phyloP scores from a whole-genome alignment of 75 land plant genomes.

The Selaginella tamariscina region DNA sequence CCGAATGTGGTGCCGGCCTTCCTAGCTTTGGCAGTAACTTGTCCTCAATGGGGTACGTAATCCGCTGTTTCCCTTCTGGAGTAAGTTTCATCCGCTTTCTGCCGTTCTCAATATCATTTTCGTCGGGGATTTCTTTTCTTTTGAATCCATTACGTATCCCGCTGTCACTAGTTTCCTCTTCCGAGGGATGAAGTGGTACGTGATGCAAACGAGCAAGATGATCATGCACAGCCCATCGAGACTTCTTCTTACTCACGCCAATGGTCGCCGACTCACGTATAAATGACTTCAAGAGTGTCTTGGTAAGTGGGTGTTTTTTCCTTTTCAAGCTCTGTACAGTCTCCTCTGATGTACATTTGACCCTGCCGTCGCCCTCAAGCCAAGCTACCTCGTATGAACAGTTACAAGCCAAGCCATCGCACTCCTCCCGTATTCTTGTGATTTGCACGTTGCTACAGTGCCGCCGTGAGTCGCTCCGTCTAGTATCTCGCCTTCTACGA shows the following conservation, averaged over 20 bases:
- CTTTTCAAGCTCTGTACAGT: slow-evolving; percentile 35
- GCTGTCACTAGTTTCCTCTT: slow-evolving; percentile 13
- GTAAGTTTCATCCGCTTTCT: slow-evolving; percentile 2
- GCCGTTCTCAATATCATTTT: slow-evolving; percentile 12
- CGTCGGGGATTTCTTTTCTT: slow-evolving; percentile 17
- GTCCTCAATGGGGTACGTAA: slow-evolving; percentile 87
- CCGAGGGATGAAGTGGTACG: slow-evolving; percentile 44
- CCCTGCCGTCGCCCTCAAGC: slow-evolving; percentile 29
- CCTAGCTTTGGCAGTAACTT: slow-evolving; percentile 48
- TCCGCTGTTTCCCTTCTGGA: slow-evolving; percentile 21
- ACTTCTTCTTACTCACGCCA: slow-evolving; percentile 24
- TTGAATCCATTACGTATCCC: slow-evolving; percentile 12
- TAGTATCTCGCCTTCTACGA: slow-evolving; percentile 35
- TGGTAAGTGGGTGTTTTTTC: slow-evolving; percentile 61
- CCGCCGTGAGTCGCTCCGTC: slow-evolving; percentile 19
- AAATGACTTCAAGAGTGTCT: slow-evolving; percentile 54
- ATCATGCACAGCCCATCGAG: slow-evolving; percentile 69
- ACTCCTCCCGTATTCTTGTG: slow-evolving; percentile 26
- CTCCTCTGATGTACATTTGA: slow-evolving; percentile 18
- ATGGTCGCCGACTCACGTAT: slow-evolving; percentile 61
- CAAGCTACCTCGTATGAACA: slow-evolving; percentile 34
- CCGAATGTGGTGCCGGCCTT: slow-evolving; percentile 52
- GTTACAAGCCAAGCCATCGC: slow-evolving; percentile 11
- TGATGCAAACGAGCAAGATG: slow-evolving; percentile 51
- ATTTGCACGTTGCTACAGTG: slow-evolving; percentile 21